Evolutionary conservation across 352 stramenopile species (phyloP).

Genomic region (Phytophthora vignae): DNA sequence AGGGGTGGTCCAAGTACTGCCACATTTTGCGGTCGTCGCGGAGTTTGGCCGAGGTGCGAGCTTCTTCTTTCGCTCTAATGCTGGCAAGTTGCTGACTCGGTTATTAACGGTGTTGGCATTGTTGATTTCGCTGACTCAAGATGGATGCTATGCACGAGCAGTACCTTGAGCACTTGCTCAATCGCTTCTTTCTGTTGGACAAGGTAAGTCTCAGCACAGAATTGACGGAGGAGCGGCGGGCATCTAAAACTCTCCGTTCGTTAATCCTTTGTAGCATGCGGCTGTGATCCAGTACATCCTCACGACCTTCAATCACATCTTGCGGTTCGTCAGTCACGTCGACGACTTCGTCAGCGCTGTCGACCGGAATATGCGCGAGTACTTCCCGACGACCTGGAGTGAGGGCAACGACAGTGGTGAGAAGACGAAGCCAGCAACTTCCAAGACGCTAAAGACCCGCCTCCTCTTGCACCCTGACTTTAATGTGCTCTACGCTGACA

Average conservation of each 20-base stretch:
- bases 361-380: conserved; percentile 52
- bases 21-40: conserved; percentile 24
- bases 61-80: background rate
- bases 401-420: background rate
- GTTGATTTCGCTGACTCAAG: conserved; percentile 22
- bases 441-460: conserved; percentile 2
- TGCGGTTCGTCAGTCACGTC: conserved; percentile 63
- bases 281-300: conserved; percentile 77
- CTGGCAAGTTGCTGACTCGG: background rate
- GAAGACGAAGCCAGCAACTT: background rate
- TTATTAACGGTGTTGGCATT: background rate
- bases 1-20: conserved; percentile 34
- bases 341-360: conserved; percentile 60
- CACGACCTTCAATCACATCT: conserved; percentile 78
- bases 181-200: conserved; percentile 74
- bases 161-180: conserved; percentile 71
- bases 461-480: conserved; percentile 37
- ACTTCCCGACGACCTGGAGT: conserved; percentile 33
- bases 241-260: background rate
- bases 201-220: conserved; percentile 50
- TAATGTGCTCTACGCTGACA: conserved; percentile 37
- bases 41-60: conserved; percentile 40
- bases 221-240: background rate
- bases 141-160: conserved; percentile 70
- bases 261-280: conserved; percentile 45